Evolutionary conservation across 2,329 filamentous ascomycete species (phyloP), one percentile per base, ranked within the genome.

Genomic region (Orbilia ellipsospora): DNA sequence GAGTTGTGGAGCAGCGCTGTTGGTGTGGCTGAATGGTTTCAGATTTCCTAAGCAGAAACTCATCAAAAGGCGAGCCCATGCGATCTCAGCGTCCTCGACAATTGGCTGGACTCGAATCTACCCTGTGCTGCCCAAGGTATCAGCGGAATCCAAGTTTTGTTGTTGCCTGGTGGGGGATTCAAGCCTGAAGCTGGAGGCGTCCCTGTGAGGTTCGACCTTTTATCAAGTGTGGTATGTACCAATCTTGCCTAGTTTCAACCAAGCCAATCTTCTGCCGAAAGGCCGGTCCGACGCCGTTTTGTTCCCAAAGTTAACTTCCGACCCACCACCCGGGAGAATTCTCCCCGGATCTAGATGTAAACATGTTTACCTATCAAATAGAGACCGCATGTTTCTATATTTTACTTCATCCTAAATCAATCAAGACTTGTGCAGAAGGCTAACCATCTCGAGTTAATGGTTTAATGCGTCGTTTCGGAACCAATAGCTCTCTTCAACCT

Each of bases 41-140:
- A 73, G 62, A 61, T 62, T 50, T 62, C 52, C 59, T 69, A 57
- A 73, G 56, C 48, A 48, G 44, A 67, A 63, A 45, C 48, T 3
- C 15, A 54, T 62, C 48, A n/a, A 36, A 16, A 54, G 45, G 60
- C 42, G 31, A 54, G 60, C 60, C 45, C 16, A 63, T 57, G 57
- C 57, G 66, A 56, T 26, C 36, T 42, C 44, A 50, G 6, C 45
- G 50, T 42, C 23, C 40, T 62, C 36, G 36, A n/a, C 52, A 56
- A 62, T 69, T 69, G 65, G 65, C 26, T 55, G 36, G 40, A 48
- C 50, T 55, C 42, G 50, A 44, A 18, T 56, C 56, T 40, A 54
- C 56, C 23, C 23, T 23, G 23, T 23, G 23, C 23, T 23, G 23
- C 23, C 40, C 44, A 51, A 28, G 28, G n/a, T 51, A 31, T 12